Evolutionary conservation across 495 filamentous ascomycete genomes (phyloP), one percentile per base, ranked within the genome.

Genomic region (Xylaria telfairii): DNA sequence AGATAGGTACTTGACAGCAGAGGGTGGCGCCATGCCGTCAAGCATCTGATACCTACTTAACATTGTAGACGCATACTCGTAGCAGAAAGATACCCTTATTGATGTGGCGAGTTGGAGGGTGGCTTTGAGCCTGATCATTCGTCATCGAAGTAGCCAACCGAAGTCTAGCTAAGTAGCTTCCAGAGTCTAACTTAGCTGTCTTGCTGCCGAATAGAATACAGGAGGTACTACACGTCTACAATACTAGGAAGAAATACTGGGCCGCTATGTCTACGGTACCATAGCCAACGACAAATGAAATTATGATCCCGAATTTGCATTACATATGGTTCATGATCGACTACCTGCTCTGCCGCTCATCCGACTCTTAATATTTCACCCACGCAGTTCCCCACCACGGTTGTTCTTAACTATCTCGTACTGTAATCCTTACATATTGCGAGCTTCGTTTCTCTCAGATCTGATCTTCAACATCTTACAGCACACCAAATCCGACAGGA

Each of bases 321-420:
- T 70, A 73, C 71, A 72, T 75, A 34, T 69, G 71, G 69, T 74
- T 65, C 71, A 67, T 71, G 70, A 76, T 75, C 74, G 51, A 73
- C 65, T 68, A 39, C 34, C 56, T 47, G 30, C 56, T 67, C 65
- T 51, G 70, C 73, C 74, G 69, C 65, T 70, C 30, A 61, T 32
- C 67, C 34, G 51, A 63, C 57, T 67, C 69, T 68, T 30, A 67
- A 68, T 75, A 67, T 69, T 41, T 70, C 24, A 34, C 41, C 28
- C n/a, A 30, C 47, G n/a, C 57, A 17, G 30, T 54, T 59, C 34
- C 32, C 62, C 53, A 64, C 41, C 30, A 9, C 57, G 61, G 49
- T 28, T 6, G 5, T 44, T 24, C 46, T 72, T 70, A 71, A 63
- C 68, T 71, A 66, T 65, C 73, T 30, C 71, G n/a, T n/a, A n/a